Percentiles rank a stretch among this genome's conserved stretches.
Evolutionary conservation across 208 protist genomes (phyloP).

Genomic region (Acanthamoeba sp.): DNA sequence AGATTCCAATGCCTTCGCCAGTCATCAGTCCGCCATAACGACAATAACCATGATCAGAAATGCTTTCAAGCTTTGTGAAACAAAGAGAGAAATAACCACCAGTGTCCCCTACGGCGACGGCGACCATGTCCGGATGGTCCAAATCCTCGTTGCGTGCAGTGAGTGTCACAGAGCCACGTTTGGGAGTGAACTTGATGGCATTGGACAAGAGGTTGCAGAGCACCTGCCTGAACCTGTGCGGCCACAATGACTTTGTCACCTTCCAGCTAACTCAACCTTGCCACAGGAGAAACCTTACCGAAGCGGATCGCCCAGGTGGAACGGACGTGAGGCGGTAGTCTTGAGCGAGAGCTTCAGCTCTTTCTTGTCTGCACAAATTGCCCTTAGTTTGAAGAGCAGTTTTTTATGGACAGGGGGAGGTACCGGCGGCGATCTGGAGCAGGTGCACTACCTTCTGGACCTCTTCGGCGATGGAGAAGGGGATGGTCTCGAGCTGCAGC

Average conservation of each 20-base stretch:
- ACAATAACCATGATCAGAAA: no score
- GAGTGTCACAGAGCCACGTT: not conserved
- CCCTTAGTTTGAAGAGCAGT: no score
- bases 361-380: not conserved
- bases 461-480: not conserved
- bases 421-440: not conserved
- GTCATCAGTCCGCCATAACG: no score
- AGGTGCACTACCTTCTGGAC: not conserved
- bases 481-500: not conserved
- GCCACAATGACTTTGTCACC: no score
- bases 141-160: not conserved
- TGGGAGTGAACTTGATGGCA: slow-evolving; percentile 5
- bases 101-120: not conserved
- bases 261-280: no score
- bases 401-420: no score
- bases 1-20: not conserved
- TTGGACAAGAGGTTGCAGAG: slow-evolving; percentile 24
- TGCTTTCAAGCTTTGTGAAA: no score
- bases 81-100: no score
- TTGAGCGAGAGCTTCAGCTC: not conserved
- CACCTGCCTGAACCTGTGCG: no score
- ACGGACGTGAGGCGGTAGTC: not conserved
- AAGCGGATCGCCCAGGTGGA: not conserved
- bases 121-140: not conserved
- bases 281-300: no score